phyloP scores from a whole-genome alignment of 208 protist genomes.

The Strigomonas galati region DNA sequence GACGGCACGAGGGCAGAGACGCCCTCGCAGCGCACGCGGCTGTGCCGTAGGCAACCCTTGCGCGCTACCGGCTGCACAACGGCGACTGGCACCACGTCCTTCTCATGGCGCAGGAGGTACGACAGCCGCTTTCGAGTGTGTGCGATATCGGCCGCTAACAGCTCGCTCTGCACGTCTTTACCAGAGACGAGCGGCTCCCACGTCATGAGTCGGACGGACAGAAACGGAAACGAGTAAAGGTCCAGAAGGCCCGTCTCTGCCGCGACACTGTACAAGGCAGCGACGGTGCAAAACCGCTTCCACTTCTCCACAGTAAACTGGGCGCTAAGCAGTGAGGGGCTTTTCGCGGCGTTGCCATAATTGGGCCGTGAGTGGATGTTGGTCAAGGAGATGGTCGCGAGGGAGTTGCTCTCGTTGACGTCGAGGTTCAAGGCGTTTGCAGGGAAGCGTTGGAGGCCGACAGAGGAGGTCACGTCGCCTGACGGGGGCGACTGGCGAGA shows the following conservation, averaged over 20 bases:
- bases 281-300: slow-evolving; percentile 42
- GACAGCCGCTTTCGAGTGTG: not conserved
- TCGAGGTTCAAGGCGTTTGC: not conserved
- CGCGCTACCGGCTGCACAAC: slow-evolving; percentile 20
- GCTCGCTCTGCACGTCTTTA: slow-evolving; percentile 8
- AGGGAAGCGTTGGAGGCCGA: not conserved
- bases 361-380: not conserved
- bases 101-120: not conserved
- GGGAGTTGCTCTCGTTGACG: not conserved
- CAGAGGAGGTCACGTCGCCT: not conserved
- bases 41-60: slow-evolving; percentile 23
- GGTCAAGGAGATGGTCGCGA: not conserved
- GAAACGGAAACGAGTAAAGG: slow-evolving; percentile 30
- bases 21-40: not conserved
- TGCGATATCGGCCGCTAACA: not conserved
- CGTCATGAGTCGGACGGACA: slow-evolving; percentile 6
- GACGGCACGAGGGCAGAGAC: not conserved
- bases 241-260: slow-evolving; percentile 51
- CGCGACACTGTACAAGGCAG: slow-evolving; percentile 53
- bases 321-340: not conserved
- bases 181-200: slow-evolving; percentile 8
- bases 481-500: not conserved
- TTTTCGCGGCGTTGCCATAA: not conserved
- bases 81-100: slow-evolving; percentile 21
- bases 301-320: slow-evolving; percentile 32